A percentile compares a stretch with the other conserved stretches of the same genome.
Evolutionary conservation across 495 filamentous ascomycete species (phyloP).

Genomic region (Penicillium daleae): DNA sequence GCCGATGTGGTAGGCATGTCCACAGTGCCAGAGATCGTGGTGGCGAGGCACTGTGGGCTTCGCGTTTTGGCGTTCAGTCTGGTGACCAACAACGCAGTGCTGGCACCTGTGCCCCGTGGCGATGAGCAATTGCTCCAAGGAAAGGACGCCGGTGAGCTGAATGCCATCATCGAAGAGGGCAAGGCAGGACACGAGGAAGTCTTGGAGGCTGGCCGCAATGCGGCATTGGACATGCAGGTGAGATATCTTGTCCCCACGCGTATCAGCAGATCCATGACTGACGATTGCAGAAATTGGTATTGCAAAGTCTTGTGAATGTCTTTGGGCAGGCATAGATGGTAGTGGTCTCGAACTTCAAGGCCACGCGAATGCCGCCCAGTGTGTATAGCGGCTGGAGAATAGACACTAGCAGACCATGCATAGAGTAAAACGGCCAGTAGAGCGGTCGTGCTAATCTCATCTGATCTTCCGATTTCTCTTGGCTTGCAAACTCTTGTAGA

Average conservation of each 20-base stretch:
- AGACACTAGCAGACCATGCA: neutral
- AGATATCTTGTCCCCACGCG: conserved; percentile 12
- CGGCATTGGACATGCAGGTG: conserved; percentile 72
- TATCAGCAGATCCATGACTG: conserved; percentile 12
- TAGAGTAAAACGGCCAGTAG: neutral
- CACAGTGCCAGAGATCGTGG: conserved; percentile 76
- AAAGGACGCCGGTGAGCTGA: conserved; percentile 53
- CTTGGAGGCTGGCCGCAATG: conserved; percentile 62
- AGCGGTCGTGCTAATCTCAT: conserved; percentile 19
- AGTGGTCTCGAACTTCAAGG: neutral
- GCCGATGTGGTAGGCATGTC: conserved; percentile 81
- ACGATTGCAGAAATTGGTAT: conserved; percentile 47
- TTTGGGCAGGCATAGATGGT: conserved; percentile 23
- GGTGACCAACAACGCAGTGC: conserved; percentile 74
- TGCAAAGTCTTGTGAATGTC: conserved; percentile 37
- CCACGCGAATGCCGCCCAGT: neutral
- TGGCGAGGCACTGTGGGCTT: conserved; percentile 71
- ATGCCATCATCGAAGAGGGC: conserved; percentile 60
- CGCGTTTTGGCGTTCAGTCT: conserved; percentile 74
- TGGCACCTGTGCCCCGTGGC: conserved; percentile 65
- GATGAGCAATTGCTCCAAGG: conserved; percentile 53
- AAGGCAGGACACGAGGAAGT: conserved; percentile 77
- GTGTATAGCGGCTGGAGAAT: neutral
- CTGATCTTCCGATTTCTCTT: conserved; percentile 53
- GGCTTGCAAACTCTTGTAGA: conserved; percentile 68